Percentiles rank a stretch among this genome's conserved stretches.
phyloP scores from a whole-genome alignment of 345 rosid genomes.

The Adansonia digitata region DNA sequence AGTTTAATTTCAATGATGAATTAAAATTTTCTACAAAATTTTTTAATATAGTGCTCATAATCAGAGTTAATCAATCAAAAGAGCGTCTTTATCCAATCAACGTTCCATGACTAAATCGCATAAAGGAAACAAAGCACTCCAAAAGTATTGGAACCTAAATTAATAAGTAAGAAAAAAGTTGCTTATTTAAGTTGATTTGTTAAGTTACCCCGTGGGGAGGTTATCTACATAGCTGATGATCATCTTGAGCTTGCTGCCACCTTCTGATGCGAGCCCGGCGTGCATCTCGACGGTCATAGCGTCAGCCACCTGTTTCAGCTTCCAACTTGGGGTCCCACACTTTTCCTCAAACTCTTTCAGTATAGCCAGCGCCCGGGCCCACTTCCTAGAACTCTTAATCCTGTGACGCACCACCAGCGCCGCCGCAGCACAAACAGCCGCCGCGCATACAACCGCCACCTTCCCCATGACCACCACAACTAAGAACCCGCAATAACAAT shows the following conservation, averaged over 20 bases:
- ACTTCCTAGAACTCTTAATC: slow-evolving; percentile 47
- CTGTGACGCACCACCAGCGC: slow-evolving; percentile 49
- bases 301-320: slow-evolving; percentile 73
- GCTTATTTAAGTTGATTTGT: neutral
- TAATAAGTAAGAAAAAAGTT: neutral
- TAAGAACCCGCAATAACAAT: neutral
- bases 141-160: neutral
- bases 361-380: slow-evolving; percentile 56
- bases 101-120: neutral
- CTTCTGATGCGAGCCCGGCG: slow-evolving; percentile 85
- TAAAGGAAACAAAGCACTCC: neutral
- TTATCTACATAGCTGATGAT: slow-evolving; percentile 87
- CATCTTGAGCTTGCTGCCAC: slow-evolving; percentile 94
- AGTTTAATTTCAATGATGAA: neutral
- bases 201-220: slow-evolving; percentile 77
- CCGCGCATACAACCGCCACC: slow-evolving; percentile 58
- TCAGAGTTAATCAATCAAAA: neutral
- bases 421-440: slow-evolving; percentile 54
- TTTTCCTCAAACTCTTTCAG: slow-evolving; percentile 60
- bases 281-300: slow-evolving; percentile 94
- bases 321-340: slow-evolving; percentile 63
- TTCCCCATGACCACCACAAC: slow-evolving; percentile 37
- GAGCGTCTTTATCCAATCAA: neutral
- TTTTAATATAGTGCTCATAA: neutral
- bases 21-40: neutral